Conservation (phyloP, 2,329 filamentous ascomycete species). For the Diaporthe ilicicola region DNA sequence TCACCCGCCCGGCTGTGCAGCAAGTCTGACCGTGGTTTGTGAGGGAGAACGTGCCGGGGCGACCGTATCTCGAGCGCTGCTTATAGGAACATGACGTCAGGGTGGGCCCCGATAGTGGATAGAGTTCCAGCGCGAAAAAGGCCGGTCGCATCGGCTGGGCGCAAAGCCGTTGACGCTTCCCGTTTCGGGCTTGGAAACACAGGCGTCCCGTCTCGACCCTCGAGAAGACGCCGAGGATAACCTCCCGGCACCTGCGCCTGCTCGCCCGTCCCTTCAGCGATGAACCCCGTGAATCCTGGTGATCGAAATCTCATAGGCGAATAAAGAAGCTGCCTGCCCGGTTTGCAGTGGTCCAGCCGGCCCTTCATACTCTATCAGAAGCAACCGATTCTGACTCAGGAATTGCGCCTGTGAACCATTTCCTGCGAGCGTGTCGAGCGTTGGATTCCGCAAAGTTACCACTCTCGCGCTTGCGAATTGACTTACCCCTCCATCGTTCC, state of each 20-base stretch:
- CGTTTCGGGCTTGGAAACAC: conserved; percentile 21
- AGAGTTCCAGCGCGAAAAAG: conserved; percentile 26
- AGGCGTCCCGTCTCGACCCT: neutral
- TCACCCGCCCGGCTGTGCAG: neutral
- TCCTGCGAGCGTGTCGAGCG: neutral
- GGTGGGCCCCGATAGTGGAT: conserved; percentile 21
- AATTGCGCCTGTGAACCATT: neutral
- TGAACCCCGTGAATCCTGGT: conserved; percentile 14
- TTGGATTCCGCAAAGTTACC: neutral
- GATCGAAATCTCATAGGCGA: neutral
- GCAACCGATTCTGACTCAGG: conserved; percentile 1
- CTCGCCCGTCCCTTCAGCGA: conserved; percentile 11
- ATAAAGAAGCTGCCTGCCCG: neutral
- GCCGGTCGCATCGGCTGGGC: conserved; percentile 19
- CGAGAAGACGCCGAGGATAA: conserved; percentile 7
- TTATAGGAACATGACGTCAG: conserved; percentile 26
- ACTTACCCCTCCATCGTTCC: conserved; percentile 15
- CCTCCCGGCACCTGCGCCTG: neutral
- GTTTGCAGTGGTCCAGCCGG: neutral
- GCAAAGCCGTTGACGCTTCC: conserved; percentile 7
- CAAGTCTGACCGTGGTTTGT: neutral
- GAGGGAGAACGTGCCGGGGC: neutral
- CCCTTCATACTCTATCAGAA: neutral
- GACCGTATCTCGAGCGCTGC: neutral
- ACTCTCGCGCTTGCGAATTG: conserved; percentile 12